A percentile compares a stretch with the other conserved stretches of the same genome.
These are phyloP conservation scores for Biancaea sappan DNA, from an alignment of 306 rosid genomes.

Conservation along the genomic window DNA sequence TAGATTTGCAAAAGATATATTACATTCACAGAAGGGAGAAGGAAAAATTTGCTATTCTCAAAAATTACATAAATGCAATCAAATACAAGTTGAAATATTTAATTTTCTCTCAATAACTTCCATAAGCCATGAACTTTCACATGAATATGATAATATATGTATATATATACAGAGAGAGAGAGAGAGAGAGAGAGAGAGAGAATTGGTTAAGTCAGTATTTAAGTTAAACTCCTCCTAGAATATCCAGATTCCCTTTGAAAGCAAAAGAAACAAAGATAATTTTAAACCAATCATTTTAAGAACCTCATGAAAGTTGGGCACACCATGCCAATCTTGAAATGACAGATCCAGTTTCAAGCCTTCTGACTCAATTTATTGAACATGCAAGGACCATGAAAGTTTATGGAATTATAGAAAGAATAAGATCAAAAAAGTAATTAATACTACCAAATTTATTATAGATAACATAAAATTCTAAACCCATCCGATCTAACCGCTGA, in stretches of 20 bases:
- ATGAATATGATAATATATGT: background rate
- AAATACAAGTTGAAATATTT: background rate
- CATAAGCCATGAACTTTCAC: background rate
- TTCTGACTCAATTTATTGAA: background rate
- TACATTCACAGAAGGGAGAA: background rate
- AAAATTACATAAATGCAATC: constrained; percentile 4
- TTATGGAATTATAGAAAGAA: no score
- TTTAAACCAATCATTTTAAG: background rate
- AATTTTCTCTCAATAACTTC: background rate
- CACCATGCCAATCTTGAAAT: background rate
- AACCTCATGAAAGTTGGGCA: background rate
- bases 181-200: no score
- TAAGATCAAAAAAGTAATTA: background rate
- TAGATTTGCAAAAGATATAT: background rate
- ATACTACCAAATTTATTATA: background rate
- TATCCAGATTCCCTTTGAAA: background rate
- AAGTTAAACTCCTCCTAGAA: background rate
- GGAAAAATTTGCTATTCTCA: background rate
- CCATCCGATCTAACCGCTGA: background rate
- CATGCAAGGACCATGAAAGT: background rate
- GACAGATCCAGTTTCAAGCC: background rate
- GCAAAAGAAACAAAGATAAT: background rate
- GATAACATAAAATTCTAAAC: background rate
- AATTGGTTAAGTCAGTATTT: background rate
- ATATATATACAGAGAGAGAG: no score